A percentile compares a stretch with the other conserved stretches of the same genome.
phyloP scores from a whole-genome alignment of 202 grass and related monocot genomes.

The Dendrocalamus latiflorus region DNA sequence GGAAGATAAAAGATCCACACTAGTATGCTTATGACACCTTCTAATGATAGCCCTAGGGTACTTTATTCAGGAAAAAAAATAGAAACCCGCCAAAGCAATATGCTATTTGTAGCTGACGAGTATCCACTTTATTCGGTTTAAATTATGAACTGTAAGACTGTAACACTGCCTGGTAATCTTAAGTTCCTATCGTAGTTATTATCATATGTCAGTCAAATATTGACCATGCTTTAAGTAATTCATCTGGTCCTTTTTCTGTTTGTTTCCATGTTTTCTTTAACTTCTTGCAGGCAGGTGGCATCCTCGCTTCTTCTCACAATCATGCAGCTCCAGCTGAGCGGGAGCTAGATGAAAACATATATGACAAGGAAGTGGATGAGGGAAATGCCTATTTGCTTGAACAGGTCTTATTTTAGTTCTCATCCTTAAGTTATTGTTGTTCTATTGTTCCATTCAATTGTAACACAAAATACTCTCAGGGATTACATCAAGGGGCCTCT shows the following conservation, averaged over 20 bases:
- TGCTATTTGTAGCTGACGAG: slow-evolving; percentile 9
- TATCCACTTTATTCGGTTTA: neutral
- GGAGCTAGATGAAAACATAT: slow-evolving; percentile 90
- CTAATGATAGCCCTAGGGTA: neutral
- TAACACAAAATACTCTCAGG: slow-evolving; percentile 49
- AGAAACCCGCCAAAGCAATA: neutral
- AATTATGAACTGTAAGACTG: neutral
- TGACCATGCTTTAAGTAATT: neutral
- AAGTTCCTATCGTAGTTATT: neutral
- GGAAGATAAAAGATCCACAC: slow-evolving; percentile 1
- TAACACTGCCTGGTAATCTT: neutral
- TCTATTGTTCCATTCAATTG: slow-evolving; percentile 10
- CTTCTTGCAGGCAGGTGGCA: slow-evolving; percentile 95
- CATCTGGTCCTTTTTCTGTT: neutral
- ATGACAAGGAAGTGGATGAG: slow-evolving; percentile 49
- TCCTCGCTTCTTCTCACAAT: slow-evolving; percentile 92
- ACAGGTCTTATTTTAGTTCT: slow-evolving; percentile 56
- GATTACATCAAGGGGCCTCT: slow-evolving; percentile 45
- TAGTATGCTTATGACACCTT: neutral
- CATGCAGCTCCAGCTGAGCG: slow-evolving; percentile 64
- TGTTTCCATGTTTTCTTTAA: slow-evolving; percentile 46
- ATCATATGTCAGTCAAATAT: neutral
- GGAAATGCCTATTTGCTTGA: slow-evolving; percentile 73
- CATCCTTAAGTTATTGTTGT: slow-evolving; percentile 3
- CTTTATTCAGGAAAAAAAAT: slow-evolving; percentile 7